Evolutionary conservation across 2,329 filamentous ascomycete genomes (phyloP).

Genomic region (Colletotrichum spinosum): DNA sequence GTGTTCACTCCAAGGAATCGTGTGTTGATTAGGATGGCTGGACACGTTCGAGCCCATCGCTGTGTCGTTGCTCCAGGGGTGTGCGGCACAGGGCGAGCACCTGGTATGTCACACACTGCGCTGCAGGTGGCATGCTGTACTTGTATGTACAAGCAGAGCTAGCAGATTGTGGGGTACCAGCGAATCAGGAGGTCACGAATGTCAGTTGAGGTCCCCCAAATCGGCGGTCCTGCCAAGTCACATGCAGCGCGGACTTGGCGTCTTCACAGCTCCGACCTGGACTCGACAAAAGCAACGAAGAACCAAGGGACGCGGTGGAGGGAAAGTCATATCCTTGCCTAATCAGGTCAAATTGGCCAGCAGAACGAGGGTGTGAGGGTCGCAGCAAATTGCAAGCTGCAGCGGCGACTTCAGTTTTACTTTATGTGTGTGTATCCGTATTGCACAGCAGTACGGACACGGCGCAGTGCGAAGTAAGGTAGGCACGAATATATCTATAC

Average conservation of each 20-base stretch:
- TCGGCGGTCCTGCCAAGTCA: constrained; percentile 26
- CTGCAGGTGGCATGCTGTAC: neutral
- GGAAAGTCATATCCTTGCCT: constrained; percentile 4
- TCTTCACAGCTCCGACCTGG: constrained; percentile 16
- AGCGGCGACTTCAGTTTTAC: too few species aligned
- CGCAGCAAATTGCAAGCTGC: too few species aligned
- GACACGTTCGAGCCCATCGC: too few species aligned
- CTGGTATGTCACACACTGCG: neutral
- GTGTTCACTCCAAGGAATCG: too few species aligned
- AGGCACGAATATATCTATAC: too few species aligned
- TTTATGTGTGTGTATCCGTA: too few species aligned
- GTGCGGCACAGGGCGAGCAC: too few species aligned
- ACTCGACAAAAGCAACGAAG: neutral
- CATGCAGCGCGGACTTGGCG: constrained; percentile 26
- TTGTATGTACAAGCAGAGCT: neutral
- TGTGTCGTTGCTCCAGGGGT: too few species aligned
- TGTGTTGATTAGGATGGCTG: too few species aligned
- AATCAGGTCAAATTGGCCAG: neutral
- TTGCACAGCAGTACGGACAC: too few species aligned
- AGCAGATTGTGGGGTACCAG: constrained; percentile 39
- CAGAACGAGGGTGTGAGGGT: neutral
- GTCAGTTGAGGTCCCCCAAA: constrained; percentile 29
- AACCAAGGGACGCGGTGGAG: constrained; percentile 1
- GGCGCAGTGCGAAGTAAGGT: too few species aligned
- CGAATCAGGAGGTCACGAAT: constrained; percentile 36